These are phyloP conservation scores for Panicum virgatum DNA, from an alignment of 202 grass and related monocot species.

Conservation along the genomic window DNA sequence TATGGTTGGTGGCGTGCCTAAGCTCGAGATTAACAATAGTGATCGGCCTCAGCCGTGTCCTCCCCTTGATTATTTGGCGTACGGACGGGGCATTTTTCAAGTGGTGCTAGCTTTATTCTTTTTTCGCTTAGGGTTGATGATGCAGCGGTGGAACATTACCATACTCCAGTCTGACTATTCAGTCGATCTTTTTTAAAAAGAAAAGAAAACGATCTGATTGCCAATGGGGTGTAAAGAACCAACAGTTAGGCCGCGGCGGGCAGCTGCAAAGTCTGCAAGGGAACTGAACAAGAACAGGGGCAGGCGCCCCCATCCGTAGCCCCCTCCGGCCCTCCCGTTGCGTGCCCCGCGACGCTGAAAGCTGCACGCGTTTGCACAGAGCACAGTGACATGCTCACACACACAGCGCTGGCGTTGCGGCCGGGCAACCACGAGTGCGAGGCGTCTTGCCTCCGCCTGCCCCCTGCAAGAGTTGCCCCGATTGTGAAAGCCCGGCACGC, in stretches of 20 bases:
- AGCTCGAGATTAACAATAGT: background rate
- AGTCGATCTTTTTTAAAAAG: background rate
- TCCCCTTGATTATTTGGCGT: background rate
- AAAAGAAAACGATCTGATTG: background rate
- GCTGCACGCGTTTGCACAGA: constrained; percentile 15
- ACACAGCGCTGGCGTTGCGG: background rate
- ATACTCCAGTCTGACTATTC: background rate
- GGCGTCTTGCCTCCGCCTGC: no score
- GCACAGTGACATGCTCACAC: background rate
- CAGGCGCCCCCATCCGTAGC: constrained; percentile 8
- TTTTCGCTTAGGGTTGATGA: background rate
- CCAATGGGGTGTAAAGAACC: background rate
- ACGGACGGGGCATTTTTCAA: background rate
- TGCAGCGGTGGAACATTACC: background rate
- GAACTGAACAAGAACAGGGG: background rate
- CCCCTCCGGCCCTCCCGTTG: no score
- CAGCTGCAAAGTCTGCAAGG: background rate
- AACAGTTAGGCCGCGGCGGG: background rate
- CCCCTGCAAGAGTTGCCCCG: constrained; percentile 30
- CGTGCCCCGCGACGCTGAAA: constrained; percentile 35
- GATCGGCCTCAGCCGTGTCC: background rate
- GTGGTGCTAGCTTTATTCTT: background rate
- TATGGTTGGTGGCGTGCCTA: constrained; percentile 17
- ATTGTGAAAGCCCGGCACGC: background rate
- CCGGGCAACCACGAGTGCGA: constrained; percentile 13